phyloP scores from a whole-genome alignment of 78 protist genomes.

The Chrysochromulina parva region DNA sequence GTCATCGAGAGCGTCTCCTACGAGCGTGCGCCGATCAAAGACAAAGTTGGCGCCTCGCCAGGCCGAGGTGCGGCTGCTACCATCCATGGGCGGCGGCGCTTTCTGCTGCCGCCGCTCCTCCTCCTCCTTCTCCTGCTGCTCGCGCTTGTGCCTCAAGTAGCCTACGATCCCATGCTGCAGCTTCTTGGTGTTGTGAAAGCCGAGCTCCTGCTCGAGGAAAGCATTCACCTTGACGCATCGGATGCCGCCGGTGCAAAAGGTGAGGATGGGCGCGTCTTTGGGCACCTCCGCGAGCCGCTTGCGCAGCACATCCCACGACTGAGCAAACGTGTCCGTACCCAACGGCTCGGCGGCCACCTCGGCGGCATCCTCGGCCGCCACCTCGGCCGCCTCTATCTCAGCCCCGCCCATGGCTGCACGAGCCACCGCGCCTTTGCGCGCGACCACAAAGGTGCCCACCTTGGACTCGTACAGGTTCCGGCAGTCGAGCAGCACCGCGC shows the following conservation, averaged over 20 bases:
- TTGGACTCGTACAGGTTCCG: neutral
- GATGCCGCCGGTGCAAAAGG: constrained; percentile 36
- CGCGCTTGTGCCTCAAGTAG: neutral
- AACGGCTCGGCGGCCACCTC: neutral
- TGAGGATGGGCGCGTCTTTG: neutral
- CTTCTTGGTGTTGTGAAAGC: neutral
- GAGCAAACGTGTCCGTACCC: neutral
- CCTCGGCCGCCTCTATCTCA: too few species aligned
- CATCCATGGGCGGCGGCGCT: too few species aligned
- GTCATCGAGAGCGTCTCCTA: too few species aligned
- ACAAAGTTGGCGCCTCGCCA: too few species aligned
- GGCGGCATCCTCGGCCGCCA: too few species aligned
- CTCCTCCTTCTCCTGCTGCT: too few species aligned
- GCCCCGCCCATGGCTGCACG: too few species aligned
- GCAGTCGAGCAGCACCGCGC: constrained; percentile 17
- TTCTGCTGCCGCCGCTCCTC: too few species aligned
- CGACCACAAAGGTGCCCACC: neutral
- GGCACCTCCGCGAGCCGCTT: neutral
- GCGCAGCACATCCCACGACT: neutral
- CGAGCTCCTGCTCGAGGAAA: neutral
- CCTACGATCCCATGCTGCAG: neutral
- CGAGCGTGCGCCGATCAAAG: too few species aligned
- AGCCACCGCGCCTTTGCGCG: too few species aligned
- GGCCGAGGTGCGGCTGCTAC: too few species aligned
- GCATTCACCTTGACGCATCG: constrained; percentile 26